Base-by-base conservation (phyloP, 768 basidiomycete genomes). In the Hypholoma sublateritium region DNA sequence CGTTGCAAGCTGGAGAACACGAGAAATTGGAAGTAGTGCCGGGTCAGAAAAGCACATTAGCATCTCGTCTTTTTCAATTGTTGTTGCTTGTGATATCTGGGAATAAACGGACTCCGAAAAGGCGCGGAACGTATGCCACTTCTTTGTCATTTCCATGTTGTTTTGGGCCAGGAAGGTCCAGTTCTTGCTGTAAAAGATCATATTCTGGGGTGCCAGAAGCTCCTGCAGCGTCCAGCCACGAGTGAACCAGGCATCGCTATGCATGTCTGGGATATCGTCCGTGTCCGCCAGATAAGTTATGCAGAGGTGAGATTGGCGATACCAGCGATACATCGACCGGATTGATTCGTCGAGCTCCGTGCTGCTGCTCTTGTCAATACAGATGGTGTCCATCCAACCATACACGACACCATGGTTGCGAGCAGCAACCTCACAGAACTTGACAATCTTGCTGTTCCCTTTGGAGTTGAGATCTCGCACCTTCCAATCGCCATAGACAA, bases 321-420 rank as follows among this genome's bases (percentile, higher is more conserved):
- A 57, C 56, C 56, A 57, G 6, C 39, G 44, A 36, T 41, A 57
- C 56, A 57, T 57, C 4, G 56, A 57, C 6, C 56, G 56, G 21
- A 57, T 57, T 7, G 56, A 51, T 36, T 57, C 56, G 2, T 57
- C 56, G 2, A 57, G 50, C n/a, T 57, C 50, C 7, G 56, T 24
- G 32, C 56, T 57, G 21, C 50, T 57, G 11, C 17, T 25, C 24
- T 52, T 57, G 28, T 57, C 42, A n/a, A 57, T 57, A 22, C 56
- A 57, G 19, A 44, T 21, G 5, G 50, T 44, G 50, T 52, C 43
- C 34, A 57, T 17, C 56, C 56, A 51, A 17, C 16, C 50, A 14
- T 52, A 44, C 2, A 13, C 8, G 9, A 53, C 25, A n/a, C 39
- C 19, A 28, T 53, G 35, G 7, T 53, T 28, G 13, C 35, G 7